These are phyloP conservation scores for Aspergillus mulundensis DNA, from an alignment of 495 filamentous ascomycete genomes.

Conservation along the genomic window DNA sequence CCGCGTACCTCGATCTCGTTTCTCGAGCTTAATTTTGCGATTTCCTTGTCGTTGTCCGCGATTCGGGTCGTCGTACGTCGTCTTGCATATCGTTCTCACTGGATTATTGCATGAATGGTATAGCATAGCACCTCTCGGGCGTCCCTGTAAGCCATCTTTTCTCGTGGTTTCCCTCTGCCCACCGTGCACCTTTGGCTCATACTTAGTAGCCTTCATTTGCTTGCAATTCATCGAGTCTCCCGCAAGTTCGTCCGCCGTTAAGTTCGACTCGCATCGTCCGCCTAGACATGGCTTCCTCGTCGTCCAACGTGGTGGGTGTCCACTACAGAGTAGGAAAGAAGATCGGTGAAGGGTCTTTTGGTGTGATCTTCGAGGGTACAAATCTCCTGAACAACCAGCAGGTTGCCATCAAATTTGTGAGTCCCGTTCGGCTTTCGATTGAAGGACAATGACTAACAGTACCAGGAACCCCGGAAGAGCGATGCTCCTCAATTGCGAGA, in stretches of 20 bases:
- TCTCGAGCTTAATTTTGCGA: conserved; percentile 8
- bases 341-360: conserved; percentile 98
- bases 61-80: background rate
- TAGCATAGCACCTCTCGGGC: conserved; percentile 13
- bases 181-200: conserved; percentile 10
- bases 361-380: conserved; percentile 98
- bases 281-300: conserved; percentile 77
- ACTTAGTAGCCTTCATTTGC: conserved; percentile 27
- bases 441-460: conserved; percentile 5
- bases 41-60: conserved; percentile 1
- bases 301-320: conserved; percentile 97
- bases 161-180: background rate
- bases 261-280: conserved; percentile 15
- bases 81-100: conserved; percentile 3
- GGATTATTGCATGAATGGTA: conserved; percentile 23
- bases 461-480: conserved; percentile 93
- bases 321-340: conserved; percentile 99
- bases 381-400: conserved; percentile 99
- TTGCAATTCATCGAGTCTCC: conserved; percentile 22
- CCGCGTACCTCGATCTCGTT: background rate
- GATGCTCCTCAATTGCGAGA: conserved; percentile 97
- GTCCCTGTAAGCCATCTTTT: conserved; percentile 16
- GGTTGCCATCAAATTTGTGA: conserved; percentile 98
- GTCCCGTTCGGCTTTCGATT: conserved; percentile 29
- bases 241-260: conserved; percentile 26